phyloP scores from a whole-genome alignment of 805 yeast species.

The Barnettozyma vustinii region DNA sequence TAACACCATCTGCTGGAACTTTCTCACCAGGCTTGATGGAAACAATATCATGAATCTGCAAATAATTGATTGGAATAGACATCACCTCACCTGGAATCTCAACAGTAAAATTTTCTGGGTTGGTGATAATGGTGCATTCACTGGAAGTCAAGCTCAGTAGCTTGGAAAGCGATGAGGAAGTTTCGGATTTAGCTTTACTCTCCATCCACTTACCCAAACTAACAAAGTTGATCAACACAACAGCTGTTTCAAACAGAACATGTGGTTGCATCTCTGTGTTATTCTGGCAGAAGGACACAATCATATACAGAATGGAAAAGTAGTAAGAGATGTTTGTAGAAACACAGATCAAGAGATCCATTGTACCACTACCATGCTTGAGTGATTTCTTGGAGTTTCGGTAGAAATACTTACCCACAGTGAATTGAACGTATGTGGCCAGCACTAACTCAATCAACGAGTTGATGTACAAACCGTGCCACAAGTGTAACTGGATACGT shows the following conservation, averaged over 20 bases:
- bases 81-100: conserved; percentile 31
- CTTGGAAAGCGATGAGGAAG: conserved; percentile 81
- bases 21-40: conserved; percentile 80
- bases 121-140: conserved; percentile 57
- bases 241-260: conserved; percentile 78
- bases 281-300: conserved; percentile 40
- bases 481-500: conserved; percentile 26
- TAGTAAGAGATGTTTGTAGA: conserved; percentile 76
- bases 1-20: conserved; percentile 87
- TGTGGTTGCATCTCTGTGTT: conserved; percentile 46
- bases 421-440: conserved; percentile 52
- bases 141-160: conserved; percentile 79
- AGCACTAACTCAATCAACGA: conserved; percentile 54
- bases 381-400: conserved; percentile 60
- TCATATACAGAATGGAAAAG: conserved; percentile 65
- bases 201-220: conserved; percentile 89
- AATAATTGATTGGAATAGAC: conserved; percentile 63
- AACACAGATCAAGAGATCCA: conserved; percentile 86
- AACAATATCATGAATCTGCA: conserved; percentile 74
- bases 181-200: conserved; percentile 87
- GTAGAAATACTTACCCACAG: conserved; percentile 64
- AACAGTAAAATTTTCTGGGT: conserved; percentile 23
- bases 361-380: conserved; percentile 68
- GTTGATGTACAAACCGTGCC: conserved; percentile 59
- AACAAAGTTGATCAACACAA: conserved; percentile 80